Evolutionary conservation across 2,329 filamentous ascomycete genomes (phyloP).

Genomic region (Trichoderma cornu-damae): DNA sequence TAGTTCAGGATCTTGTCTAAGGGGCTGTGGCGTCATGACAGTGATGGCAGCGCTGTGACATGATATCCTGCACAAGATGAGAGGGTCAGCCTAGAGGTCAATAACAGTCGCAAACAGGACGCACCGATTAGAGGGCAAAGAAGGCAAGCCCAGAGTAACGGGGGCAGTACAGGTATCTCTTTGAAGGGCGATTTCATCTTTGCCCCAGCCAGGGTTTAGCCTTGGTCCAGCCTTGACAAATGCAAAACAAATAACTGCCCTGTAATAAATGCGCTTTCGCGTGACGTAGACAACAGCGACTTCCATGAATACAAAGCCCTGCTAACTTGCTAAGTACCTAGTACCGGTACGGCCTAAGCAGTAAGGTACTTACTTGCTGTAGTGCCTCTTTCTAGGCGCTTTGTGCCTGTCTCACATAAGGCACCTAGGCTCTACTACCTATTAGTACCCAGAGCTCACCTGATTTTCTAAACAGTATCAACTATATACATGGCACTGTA

Average conservation of each 20-base stretch:
- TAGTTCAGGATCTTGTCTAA: not conserved
- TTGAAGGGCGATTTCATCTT: constrained; percentile 3
- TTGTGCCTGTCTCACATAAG: no score
- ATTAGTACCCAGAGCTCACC: no score
- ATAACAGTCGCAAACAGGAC: not conserved
- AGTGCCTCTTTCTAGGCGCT: no score
- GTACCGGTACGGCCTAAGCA: not conserved
- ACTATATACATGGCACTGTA: no score
- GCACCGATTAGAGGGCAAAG: not conserved
- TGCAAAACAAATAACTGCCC: not conserved
- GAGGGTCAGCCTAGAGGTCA: not conserved
- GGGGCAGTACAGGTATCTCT: not conserved
- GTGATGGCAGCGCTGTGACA: not conserved
- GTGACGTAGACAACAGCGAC: not conserved
- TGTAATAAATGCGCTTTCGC: not conserved
- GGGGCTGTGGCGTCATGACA: not conserved
- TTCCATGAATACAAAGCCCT: not conserved
- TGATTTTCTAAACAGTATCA: no score
- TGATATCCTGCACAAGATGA: not conserved
- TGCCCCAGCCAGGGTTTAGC: not conserved
- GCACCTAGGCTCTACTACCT: no score
- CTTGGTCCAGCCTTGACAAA: no score
- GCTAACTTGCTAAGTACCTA: not conserved
- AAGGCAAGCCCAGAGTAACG: not conserved
- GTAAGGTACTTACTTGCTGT: no score